Evolutionary conservation across 306 rosid genomes (phyloP), one percentile per base, ranked within the genome.

Genomic region (Fragaria ananassa): DNA sequence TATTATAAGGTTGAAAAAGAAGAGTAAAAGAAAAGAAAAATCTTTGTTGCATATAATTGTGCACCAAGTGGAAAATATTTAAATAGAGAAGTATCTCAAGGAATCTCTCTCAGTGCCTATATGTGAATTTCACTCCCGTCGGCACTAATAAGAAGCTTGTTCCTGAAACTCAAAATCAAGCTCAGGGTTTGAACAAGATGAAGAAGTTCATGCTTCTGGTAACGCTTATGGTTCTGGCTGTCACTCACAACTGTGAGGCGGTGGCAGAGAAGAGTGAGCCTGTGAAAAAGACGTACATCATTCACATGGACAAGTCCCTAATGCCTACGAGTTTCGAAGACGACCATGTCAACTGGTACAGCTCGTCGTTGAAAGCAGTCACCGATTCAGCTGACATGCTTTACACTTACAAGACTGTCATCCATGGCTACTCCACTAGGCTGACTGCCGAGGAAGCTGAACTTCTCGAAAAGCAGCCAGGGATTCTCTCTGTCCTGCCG

Each of bases 351-450:
- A 71, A 81, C 1, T 92, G 97, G 98, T 95, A 86, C 50, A 89
- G 79, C 66, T 86, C 97, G 23, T 90, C 98, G 8, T 84, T 94
- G 60, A 85, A 86, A 69, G 83, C 93, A 6, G 91, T 89, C 27
- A 87, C 98, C 27, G 86, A 85, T 54, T 76, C 92, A 0, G 97
- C 97, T 18, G 90, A 89, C 84, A 90, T 87, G 89, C 49, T 94
- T 27, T 94, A 94, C 79, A 85, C 93, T 41, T 94, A 92, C 83
- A 74, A 89, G 80, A 86, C 84, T 45, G 85, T 87, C 72, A 81
- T 85, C 74, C 95, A 92, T 35, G 98, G 98, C 72, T 94, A 86
- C 89, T 90, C 98, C 76, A 83, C 98, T 21, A 89, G 89, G 82
- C 87, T 94, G 39, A 87, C 97, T 17, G 76, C 57, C 6, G 72